phyloP scores from a whole-genome alignment of 2,329 filamentous ascomycete species.

The Epichloe bromicola region DNA sequence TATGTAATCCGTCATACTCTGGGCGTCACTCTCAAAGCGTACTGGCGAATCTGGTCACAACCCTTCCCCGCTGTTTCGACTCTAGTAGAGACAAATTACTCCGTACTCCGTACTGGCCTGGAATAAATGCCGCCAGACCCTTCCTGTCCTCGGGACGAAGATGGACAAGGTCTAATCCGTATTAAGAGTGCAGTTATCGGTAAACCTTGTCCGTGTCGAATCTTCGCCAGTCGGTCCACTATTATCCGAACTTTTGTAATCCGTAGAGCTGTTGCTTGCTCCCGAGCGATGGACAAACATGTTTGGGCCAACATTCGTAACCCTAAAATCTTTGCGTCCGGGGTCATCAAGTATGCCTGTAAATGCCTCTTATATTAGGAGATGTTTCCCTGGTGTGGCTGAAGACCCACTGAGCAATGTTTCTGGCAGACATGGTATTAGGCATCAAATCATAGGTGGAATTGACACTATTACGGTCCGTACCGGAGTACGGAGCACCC shows the following conservation, averaged over 20 bases:
- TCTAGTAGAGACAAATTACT: constrained; percentile 52
- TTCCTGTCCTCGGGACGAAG: constrained; percentile 49
- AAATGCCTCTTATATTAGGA: constrained; percentile 47
- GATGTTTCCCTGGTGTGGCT: constrained; percentile 55
- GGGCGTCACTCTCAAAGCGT: constrained; percentile 57
- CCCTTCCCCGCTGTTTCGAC: constrained; percentile 43
- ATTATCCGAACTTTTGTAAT: constrained; percentile 31
- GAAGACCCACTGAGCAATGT: constrained; percentile 57
- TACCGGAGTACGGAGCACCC: constrained; percentile 5
- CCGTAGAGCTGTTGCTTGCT: constrained; percentile 45
- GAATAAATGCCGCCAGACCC: constrained; percentile 48
- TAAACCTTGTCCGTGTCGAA: constrained; percentile 54
- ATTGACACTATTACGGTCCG: constrained; percentile 50
- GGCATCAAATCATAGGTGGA: constrained; percentile 38
- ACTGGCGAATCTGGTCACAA: constrained; percentile 55
- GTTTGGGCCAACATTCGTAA: constrained; percentile 56
- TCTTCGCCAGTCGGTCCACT: constrained; percentile 54
- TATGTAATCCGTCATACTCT: constrained; percentile 33
- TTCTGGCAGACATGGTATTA: constrained; percentile 49
- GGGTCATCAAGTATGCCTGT: constrained; percentile 55
- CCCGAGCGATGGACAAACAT: constrained; percentile 49
- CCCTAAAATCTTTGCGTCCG: constrained; percentile 47
- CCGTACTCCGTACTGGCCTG: too few species aligned
- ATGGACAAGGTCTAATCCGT: constrained; percentile 22
- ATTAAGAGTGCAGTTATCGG: constrained; percentile 52